Evolutionary conservation across 768 basidiomycete genomes (phyloP).

Genomic region (Termitomyces titanicus): DNA sequence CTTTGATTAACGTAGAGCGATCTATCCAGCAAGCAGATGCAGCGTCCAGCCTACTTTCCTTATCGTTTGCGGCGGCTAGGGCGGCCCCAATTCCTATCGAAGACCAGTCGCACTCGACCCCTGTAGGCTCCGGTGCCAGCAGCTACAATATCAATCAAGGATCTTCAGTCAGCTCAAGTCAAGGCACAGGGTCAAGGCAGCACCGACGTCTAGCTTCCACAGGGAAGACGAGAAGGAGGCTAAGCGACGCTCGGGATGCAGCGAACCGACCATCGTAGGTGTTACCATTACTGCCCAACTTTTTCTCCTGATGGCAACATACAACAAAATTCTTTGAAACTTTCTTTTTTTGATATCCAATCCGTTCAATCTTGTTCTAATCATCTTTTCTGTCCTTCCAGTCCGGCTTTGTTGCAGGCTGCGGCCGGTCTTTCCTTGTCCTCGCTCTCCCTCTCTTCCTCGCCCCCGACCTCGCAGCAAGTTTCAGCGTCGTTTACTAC

Average conservation of each 20-base stretch:
- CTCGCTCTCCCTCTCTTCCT: conserved; percentile 41
- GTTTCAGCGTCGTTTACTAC: conserved; percentile 22
- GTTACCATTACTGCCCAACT: conserved; percentile 5
- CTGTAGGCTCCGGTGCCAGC: conserved; percentile 11
- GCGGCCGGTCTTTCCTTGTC: conserved; percentile 39
- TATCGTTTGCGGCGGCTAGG: conserved; percentile 59
- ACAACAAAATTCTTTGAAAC: background rate
- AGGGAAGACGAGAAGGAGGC: conserved; percentile 63
- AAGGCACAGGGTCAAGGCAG: conserved; percentile 35
- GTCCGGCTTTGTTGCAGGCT: conserved; percentile 29
- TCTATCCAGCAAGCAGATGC: conserved; percentile 35
- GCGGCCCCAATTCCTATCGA: conserved; percentile 41
- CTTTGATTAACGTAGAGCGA: conserved; percentile 9
- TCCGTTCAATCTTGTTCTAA: conserved; percentile 6
- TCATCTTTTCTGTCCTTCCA: conserved; percentile 11
- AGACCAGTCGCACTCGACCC: conserved; percentile 4
- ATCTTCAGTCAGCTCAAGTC: conserved; percentile 23
- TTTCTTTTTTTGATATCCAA: conserved; percentile 1
- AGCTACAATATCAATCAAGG: conserved; percentile 13
- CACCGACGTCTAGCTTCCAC: conserved; percentile 72
- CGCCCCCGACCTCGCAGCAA: conserved; percentile 22
- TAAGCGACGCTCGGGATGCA: conserved; percentile 80
- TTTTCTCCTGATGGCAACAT: conserved; percentile 11
- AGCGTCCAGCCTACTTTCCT: conserved; percentile 61
- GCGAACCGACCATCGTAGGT: conserved; percentile 73